Evolutionary conservation across 1,139 yeast genomes (phyloP).

Genomic region (Diutina ranongensis): DNA sequence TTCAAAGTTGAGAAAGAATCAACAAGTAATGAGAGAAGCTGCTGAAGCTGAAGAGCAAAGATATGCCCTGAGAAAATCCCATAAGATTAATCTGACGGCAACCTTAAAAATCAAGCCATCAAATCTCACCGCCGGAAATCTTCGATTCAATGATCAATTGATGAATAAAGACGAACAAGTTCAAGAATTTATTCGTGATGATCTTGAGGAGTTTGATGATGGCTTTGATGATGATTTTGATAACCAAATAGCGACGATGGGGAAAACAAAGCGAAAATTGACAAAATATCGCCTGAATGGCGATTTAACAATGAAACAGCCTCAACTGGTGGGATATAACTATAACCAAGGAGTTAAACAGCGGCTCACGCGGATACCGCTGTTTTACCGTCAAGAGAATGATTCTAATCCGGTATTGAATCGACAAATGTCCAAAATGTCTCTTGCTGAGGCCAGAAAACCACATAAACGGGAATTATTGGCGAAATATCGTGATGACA

Average conservation of each 20-base stretch:
- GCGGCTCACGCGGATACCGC: background rate
- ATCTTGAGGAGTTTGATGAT: background rate
- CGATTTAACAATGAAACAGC: background rate
- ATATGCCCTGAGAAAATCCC: background rate
- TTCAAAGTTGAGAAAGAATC: background rate
- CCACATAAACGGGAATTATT: background rate
- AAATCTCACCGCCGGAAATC: background rate
- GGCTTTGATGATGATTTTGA: conserved; percentile 5
- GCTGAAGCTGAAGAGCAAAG: background rate
- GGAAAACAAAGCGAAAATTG: background rate
- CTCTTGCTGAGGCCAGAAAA: background rate
- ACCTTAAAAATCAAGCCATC: background rate
- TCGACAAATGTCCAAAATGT: background rate
- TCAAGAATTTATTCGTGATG: background rate
- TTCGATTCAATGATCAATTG: background rate
- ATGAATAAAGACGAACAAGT: background rate
- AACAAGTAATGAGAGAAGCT: background rate
- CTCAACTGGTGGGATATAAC: background rate
- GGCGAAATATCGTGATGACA: background rate
- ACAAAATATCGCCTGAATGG: background rate
- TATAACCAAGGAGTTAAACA: conserved; percentile 1
- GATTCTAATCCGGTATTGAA: background rate
- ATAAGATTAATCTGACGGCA: background rate
- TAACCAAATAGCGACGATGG: background rate
- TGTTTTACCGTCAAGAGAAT: background rate